Conservation (phyloP, 768 basidiomycete species). For the Trametes villosa region DNA sequence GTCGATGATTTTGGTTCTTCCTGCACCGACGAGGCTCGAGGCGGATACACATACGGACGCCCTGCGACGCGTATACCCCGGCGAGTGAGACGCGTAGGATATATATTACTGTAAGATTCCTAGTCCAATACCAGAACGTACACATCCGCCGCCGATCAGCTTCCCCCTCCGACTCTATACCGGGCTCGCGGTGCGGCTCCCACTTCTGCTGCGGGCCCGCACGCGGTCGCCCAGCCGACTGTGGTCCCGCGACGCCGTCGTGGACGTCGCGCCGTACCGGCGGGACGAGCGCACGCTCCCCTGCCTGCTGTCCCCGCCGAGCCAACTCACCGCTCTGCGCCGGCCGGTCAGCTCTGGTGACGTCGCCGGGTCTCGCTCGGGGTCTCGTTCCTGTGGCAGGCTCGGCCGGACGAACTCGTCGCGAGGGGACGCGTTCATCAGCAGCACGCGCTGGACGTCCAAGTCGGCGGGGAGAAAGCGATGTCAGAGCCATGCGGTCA, state of each 20-base stretch:
- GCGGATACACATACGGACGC: background rate
- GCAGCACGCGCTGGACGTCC: constrained; percentile 69
- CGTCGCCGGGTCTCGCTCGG: constrained; percentile 21
- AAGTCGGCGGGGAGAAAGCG: background rate
- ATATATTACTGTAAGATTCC: constrained; percentile 18
- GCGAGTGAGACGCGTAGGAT: constrained; percentile 15
- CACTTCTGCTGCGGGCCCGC: background rate
- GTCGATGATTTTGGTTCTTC: constrained; percentile 2
- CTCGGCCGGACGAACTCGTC: constrained; percentile 38
- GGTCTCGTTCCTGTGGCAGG: constrained; percentile 22
- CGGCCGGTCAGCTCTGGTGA: constrained; percentile 27
- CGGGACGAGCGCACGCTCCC: constrained; percentile 8
- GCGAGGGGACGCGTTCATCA: constrained; percentile 68
- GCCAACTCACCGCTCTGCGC: constrained; percentile 30
- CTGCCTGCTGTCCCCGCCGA: constrained; percentile 22
- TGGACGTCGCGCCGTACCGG: constrained; percentile 18
- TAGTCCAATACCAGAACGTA: constrained; percentile 13
- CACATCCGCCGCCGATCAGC: background rate
- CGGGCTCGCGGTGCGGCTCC: constrained; percentile 16
- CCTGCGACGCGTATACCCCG: constrained; percentile 9
- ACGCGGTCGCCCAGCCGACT: constrained; percentile 10
- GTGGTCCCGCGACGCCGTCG: constrained; percentile 16
- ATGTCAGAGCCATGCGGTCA: too few species aligned
- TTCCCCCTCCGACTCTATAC: background rate
- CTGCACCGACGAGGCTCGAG: background rate